Evolutionary conservation across 768 basidiomycete genomes (phyloP), one percentile per base, ranked within the genome.

Genomic region (Lentinus tigrinus): DNA sequence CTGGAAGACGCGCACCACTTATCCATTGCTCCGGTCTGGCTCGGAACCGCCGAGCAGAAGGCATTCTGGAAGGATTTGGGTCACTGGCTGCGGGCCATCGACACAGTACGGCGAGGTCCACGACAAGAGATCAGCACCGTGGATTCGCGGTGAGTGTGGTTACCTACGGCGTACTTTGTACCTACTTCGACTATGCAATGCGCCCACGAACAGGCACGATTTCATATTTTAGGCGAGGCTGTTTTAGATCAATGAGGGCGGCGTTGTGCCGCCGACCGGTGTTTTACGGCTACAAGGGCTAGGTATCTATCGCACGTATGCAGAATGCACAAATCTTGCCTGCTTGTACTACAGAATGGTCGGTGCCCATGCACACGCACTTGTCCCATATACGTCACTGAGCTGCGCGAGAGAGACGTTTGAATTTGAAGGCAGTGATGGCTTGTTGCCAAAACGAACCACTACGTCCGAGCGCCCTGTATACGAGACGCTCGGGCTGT

Each of bases 21-120:
- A n/a, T 73, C 77, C 11, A 56, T 79, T 23, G 67, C 77, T 23
- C 78, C 79, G 1, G 55, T 73, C 11, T 78, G 77, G 74, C 59
- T 65, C 19, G 73, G 70, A 7, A 71, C 70, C 8, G 16, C 58
- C 31, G 66, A 67, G 9, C 80, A 81, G 63, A 68, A 65, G 47
- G 58, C 58, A 9, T 81, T 79, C 60, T 81, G 78, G 78, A 39
- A 51, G 36, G 69, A 73, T 27, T 44, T 77, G 4, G 75, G 75
- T 1, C 44, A 56, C 17, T 81, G 78, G 75, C 63, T 81, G 52
- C 47, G 65, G 14, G 55, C 52, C 10, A 67, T 79, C 24, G 78
- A 81, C 49, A 26, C 47, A 23, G 56, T 43, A 47, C 21, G 40
- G 13, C 23, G 37, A 17, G 3, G 28, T 36, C 47, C n/a, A 7